Evolutionary conservation across 228 moss, liverwort and hornwort genomes (phyloP).

Genomic region (Sphagnum fallax): DNA sequence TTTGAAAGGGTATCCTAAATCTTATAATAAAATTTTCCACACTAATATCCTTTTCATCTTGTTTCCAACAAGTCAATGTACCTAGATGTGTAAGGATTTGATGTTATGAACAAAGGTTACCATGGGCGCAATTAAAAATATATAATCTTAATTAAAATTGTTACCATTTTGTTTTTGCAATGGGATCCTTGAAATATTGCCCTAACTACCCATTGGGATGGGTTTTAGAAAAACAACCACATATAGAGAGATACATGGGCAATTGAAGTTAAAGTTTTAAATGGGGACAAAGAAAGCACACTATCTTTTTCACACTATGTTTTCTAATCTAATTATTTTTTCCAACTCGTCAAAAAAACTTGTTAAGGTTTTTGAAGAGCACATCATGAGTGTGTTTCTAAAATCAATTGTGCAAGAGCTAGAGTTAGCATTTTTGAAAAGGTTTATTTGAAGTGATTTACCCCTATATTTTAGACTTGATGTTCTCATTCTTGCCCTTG

Average conservation of each 20-base stretch:
- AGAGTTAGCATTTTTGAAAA: neutral
- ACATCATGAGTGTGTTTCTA: neutral
- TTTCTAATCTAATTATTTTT: neutral
- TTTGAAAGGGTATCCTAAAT: neutral
- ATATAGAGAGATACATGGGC: neutral
- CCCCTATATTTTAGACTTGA: neutral
- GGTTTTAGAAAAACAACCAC: neutral
- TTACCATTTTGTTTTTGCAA: neutral
- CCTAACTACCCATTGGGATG: neutral
- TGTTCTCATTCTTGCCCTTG: neutral
- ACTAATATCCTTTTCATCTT: neutral
- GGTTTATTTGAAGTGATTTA: neutral
- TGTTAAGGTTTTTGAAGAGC: neutral
- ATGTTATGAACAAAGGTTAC: too few species aligned
- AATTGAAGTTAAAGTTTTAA: neutral
- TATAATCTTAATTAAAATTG: neutral
- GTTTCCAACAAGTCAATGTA: too few species aligned
- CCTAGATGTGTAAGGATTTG: too few species aligned
- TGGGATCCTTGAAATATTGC: neutral
- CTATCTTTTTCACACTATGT: neutral
- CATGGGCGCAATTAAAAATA: neutral
- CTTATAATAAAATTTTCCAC: neutral
- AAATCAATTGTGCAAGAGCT: neutral
- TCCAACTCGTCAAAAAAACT: neutral
- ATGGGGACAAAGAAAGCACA: neutral